Conservation (phyloP, 108 stramenopile genomes). For the Pseudonitzschia multistriata region DNA sequence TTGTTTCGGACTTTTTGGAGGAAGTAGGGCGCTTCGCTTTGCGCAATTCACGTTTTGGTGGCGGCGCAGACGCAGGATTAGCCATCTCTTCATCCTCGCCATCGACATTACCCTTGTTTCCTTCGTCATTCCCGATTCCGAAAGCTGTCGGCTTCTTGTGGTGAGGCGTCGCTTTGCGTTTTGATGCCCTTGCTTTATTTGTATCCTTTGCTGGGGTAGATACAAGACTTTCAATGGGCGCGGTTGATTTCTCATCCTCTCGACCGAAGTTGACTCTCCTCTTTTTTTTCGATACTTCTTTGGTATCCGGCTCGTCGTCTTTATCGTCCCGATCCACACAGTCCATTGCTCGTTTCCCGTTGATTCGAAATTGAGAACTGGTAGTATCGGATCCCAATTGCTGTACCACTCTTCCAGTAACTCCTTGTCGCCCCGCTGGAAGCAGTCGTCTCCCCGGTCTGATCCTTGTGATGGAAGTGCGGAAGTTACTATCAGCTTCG, state of each 20-base stretch:
- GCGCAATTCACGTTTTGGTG: not conserved
- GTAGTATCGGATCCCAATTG: not conserved
- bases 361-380: not conserved
- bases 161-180: constrained; percentile 17
- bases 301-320: not conserved
- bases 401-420: not conserved
- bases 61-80: not conserved
- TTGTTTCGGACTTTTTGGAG: not conserved
- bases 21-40: not conserved
- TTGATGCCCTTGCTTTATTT: not conserved
- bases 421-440: not conserved
- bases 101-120: not conserved
- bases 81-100: not conserved
- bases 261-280: constrained; percentile 5
- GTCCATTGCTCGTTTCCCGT: constrained; percentile 1
- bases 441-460: constrained; percentile 9
- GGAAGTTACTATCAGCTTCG: constrained; percentile 11
- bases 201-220: not conserved
- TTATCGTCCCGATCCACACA: not conserved
- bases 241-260: not conserved
- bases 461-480: not conserved
- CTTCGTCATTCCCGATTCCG: not conserved
- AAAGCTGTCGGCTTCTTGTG: not conserved
- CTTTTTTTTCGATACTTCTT: constrained; percentile 2
- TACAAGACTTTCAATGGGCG: constrained; percentile 5